Base-by-base conservation (phyloP, 2,329 filamentous ascomycete genomes). In the Penicillium sp. region DNA sequence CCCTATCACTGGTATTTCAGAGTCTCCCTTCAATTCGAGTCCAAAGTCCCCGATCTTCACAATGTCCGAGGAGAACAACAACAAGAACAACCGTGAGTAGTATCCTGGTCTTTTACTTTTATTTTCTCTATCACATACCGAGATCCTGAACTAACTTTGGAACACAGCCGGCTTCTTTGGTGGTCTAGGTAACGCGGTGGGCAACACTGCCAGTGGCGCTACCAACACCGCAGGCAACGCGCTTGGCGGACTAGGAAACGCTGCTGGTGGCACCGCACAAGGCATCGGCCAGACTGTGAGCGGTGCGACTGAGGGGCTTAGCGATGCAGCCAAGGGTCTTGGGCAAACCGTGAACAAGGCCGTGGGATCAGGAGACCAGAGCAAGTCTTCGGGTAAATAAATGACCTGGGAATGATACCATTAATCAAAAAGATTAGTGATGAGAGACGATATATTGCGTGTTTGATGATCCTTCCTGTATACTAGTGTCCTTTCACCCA, bases 211-310 rank as follows among this genome's bases (percentile, higher is more conserved):
- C 24, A 47, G 51, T 16, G 61, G 59, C 32, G 46, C 60, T 3
- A 59, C 57, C 11, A 42, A 39, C 20, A 58, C 57, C 20, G 49
- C 58, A 5, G 58, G 61, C 26, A 52, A 55, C 20, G 41, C 60
- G 0, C 47, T 61, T 13, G 54, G 59, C 46, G 62, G 60, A 22
- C 46, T 63, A 11, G 62, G 62, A 40, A 60, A 58, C 36, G 58
- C 59, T 4, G 55, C 58, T 27, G 56, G 59, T 26, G 54, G 56
- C 29, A 56, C 54, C 10, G 56, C 58, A 35, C 46, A 56, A 38
- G 60, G 56, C 5, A 51, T 64, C 11, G 62, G 63, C 32, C 56
- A 67, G 40, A 67, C 65, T 6, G 58, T 65, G 31, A 50, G 50
- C 13, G 56, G 55, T 22, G 56, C 57, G 3, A 54, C 50, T 8